Conservation (phyloP, 352 stramenopile species). For the Globisporangium canariense region DNA sequence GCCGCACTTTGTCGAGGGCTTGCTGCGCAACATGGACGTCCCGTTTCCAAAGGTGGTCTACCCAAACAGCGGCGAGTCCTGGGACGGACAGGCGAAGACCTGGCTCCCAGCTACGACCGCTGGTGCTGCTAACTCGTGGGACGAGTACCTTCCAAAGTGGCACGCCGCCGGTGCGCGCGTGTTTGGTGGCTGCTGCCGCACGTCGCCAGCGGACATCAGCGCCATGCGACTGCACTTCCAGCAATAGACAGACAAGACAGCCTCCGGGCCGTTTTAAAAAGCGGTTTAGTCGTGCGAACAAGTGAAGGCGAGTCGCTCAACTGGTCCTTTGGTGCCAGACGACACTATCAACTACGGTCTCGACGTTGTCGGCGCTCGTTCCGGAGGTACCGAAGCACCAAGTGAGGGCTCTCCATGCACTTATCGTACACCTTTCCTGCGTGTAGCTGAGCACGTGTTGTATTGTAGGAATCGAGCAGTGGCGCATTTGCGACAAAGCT, state of each 20-base stretch:
- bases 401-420: slow-evolving; percentile 9
- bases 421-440: slow-evolving; percentile 4
- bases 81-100: slow-evolving; percentile 65
- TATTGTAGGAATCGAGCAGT: slow-evolving; percentile 1
- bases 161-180: slow-evolving; percentile 65
- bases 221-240: slow-evolving; percentile 56
- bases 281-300: not conserved
- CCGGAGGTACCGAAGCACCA: slow-evolving; percentile 29
- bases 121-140: slow-evolving; percentile 45
- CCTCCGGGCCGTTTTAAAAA: not conserved
- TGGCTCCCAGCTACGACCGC: slow-evolving; percentile 55
- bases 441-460: not conserved
- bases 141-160: slow-evolving; percentile 59
- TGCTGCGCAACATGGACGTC: slow-evolving; percentile 48
- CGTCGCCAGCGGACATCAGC: slow-evolving; percentile 64
- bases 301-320: slow-evolving; percentile 5
- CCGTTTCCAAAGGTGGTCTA: slow-evolving; percentile 66
- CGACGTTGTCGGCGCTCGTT: slow-evolving; percentile 19
- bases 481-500: not conserved
- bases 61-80: slow-evolving; percentile 84
- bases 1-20: slow-evolving; percentile 63
- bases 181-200: slow-evolving; percentile 84
- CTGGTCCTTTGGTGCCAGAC: slow-evolving; percentile 8
- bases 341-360: not conserved
- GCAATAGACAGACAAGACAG: slow-evolving; percentile 15